Evolutionary conservation across 1,139 yeast genomes (phyloP).

Genomic region (Zygotorulaspora mrakii): DNA sequence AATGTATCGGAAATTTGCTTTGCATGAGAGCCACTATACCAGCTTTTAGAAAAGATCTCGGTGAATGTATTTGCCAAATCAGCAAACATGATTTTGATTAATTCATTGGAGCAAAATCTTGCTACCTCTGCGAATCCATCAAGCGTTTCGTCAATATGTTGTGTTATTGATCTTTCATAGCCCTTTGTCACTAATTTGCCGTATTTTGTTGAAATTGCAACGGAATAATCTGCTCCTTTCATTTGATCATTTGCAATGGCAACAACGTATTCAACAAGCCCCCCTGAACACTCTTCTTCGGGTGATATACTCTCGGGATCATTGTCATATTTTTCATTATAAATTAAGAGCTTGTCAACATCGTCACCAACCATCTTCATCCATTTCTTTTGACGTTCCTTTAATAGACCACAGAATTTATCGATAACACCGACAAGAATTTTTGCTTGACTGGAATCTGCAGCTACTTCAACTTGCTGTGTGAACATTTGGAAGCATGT

Average conservation of each 20-base stretch:
- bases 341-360: slow-evolving; percentile 49
- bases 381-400: slow-evolving; percentile 61
- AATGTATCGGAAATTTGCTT: slow-evolving; percentile 66
- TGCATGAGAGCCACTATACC: slow-evolving; percentile 51
- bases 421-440: slow-evolving; percentile 80
- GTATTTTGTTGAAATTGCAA: slow-evolving; percentile 65
- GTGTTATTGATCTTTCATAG: slow-evolving; percentile 54
- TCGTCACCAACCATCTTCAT: slow-evolving; percentile 55
- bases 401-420: slow-evolving; percentile 62
- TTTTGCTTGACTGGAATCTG: slow-evolving; percentile 79
- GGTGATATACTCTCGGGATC: slow-evolving; percentile 44
- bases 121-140: slow-evolving; percentile 78
- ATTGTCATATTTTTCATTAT: slow-evolving; percentile 33
- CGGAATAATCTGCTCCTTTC: slow-evolving; percentile 76
- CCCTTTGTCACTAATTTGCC: slow-evolving; percentile 62
- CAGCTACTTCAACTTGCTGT: slow-evolving; percentile 91
- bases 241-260: slow-evolving; percentile 89
- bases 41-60: slow-evolving; percentile 47
- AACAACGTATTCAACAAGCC: slow-evolving; percentile 73
- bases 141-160: slow-evolving; percentile 58
- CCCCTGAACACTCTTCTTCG: slow-evolving; percentile 62
- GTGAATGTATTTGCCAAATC: slow-evolving; percentile 54
- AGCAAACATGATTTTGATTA: slow-evolving; percentile 65
- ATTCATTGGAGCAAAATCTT: slow-evolving; percentile 59
- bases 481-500: slow-evolving; percentile 78